These are phyloP conservation scores for Alnus rubra DNA, from an alignment of 306 rosid genomes.

Conservation along the genomic window DNA sequence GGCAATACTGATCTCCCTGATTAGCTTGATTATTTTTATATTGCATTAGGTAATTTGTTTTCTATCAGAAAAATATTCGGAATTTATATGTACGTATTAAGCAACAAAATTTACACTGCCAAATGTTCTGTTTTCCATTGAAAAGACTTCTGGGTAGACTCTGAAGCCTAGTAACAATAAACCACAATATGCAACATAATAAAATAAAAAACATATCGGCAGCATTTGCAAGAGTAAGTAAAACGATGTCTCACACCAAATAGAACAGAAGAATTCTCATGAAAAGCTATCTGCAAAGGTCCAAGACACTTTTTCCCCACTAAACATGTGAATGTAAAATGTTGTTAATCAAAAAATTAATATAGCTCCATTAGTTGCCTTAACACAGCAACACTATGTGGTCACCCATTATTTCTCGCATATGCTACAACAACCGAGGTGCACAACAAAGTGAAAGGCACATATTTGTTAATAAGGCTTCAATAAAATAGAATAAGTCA, in stretches of 20 bases:
- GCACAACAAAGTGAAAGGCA: not conserved
- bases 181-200: not conserved
- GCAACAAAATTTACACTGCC: not conserved
- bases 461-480: slow-evolving; percentile 2
- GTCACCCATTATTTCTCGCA: slow-evolving; percentile 8
- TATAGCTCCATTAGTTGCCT: not conserved
- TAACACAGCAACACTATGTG: slow-evolving; percentile 19
- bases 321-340: not conserved
- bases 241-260: not conserved
- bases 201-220: not conserved
- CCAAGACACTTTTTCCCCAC: not conserved
- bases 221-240: not conserved
- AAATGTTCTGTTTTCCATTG: not conserved
- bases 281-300: too few relatives aligned
- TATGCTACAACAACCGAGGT: not conserved
- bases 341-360: not conserved
- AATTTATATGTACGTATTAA: not conserved
- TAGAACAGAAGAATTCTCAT: too few relatives aligned
- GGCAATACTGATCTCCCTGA: not conserved
- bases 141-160: not conserved
- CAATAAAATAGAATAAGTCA: slow-evolving; percentile 10
- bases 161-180: not conserved
- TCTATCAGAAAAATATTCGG: not conserved
- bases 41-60: not conserved
- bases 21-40: not conserved